Evolutionary conservation across 2,329 filamentous ascomycete species (phyloP).

Genomic region (Dactylellina cionopaga): DNA sequence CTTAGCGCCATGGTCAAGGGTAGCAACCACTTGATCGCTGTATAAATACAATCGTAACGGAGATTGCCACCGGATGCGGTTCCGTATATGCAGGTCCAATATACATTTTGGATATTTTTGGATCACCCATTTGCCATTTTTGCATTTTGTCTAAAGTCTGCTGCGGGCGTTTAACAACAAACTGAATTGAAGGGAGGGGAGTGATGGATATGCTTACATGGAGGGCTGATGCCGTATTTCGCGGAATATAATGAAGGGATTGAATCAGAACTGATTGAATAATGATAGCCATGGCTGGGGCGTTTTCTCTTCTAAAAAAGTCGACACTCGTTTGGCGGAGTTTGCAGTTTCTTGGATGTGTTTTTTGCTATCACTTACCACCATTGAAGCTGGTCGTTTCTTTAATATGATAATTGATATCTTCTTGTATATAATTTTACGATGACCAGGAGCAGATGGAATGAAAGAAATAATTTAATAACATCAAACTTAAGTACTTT

Average conservation of each 20-base stretch:
- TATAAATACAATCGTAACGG: slow-evolving; percentile 6
- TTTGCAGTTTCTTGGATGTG: slow-evolving; percentile 22
- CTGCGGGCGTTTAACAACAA: too few species aligned
- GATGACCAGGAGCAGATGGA: neutral
- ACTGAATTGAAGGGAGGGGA: neutral
- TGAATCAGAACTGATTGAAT: slow-evolving; percentile 14
- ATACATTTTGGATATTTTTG: neutral
- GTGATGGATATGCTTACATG: slow-evolving; percentile 1
- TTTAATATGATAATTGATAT: slow-evolving; percentile 11
- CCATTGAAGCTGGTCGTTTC: slow-evolving; percentile 6
- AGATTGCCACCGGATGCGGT: neutral
- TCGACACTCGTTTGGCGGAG: slow-evolving; percentile 51
- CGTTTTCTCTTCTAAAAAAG: slow-evolving; percentile 35
- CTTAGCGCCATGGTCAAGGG: slow-evolving; percentile 49
- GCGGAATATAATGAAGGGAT: slow-evolving; percentile 5
- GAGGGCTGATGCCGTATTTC: neutral
- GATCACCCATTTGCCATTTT: neutral
- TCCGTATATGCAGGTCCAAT: too few species aligned
- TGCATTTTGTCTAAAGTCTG: too few species aligned
- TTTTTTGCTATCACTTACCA: neutral
- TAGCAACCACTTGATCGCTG: slow-evolving; percentile 48
- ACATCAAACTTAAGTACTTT: neutral
- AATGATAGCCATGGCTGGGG: slow-evolving; percentile 50
- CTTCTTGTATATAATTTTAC: slow-evolving; percentile 47
- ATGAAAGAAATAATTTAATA: slow-evolving; percentile 22